phyloP scores from a whole-genome alignment of 495 filamentous ascomycete genomes.

The Hypoxylon intermedium region DNA sequence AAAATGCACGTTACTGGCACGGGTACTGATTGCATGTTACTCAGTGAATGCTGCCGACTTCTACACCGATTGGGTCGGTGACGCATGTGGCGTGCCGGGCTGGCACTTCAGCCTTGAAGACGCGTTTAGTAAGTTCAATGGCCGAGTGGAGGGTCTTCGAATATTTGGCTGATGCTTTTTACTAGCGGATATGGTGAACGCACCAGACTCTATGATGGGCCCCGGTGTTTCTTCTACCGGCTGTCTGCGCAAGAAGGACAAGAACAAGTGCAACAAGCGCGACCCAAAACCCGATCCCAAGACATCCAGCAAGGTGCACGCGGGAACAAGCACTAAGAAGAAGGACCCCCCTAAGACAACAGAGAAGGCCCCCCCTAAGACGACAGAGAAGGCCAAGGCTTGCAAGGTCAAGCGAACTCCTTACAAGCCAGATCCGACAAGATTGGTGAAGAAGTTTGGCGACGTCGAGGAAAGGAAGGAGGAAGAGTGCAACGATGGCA shows the following conservation, averaged over 20 bases:
- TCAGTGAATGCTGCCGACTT: not conserved
- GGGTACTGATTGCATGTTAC: not conserved
- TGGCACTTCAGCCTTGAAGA: constrained; percentile 1
- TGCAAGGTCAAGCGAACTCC: not conserved
- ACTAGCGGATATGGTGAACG: not conserved
- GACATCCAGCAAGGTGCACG: constrained; percentile 1
- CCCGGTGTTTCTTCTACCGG: not conserved
- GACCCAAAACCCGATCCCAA: not conserved
- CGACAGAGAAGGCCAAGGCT: not conserved
- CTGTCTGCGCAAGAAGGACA: not conserved
- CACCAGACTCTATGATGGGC: constrained; percentile 1
- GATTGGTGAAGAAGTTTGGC: not conserved
- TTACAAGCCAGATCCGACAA: not conserved
- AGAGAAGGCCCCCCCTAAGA: not conserved
- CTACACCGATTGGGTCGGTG: constrained; percentile 1
- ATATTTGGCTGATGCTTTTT: not conserved
- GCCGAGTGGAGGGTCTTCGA: not conserved
- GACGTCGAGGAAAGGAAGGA: not conserved
- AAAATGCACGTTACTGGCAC: not conserved
- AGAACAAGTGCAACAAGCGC: constrained; percentile 1
- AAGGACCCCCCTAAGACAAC: not conserved
- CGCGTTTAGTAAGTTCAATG: not conserved
- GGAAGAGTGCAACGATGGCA: not conserved
- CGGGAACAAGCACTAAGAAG: not conserved
- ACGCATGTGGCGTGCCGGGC: constrained; percentile 1